Conservation (phyloP, 441 rosid genomes). For the Arabidopsis lyrata region DNA sequence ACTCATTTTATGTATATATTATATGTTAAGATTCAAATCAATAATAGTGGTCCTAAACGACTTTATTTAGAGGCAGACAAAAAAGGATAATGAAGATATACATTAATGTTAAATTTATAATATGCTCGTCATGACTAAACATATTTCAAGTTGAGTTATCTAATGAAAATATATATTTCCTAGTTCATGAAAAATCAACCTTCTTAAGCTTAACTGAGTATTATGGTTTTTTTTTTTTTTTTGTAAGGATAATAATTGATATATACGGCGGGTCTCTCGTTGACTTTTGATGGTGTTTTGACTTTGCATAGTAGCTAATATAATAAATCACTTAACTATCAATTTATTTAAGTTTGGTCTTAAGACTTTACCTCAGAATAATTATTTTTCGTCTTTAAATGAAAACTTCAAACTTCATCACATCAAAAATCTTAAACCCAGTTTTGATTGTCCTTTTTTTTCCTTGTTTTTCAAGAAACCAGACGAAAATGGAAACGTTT, state of each 20-base stretch:
- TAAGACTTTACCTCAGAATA: not conserved
- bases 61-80: not conserved
- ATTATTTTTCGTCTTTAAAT: not conserved
- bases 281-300: conserved; percentile 6
- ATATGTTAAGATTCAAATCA: not conserved
- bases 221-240: too few relatives aligned
- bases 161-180: not conserved
- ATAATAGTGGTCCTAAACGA: not conserved
- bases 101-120: not conserved
- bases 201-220: not conserved
- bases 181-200: not conserved
- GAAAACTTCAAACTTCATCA: not conserved
- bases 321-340: conserved; percentile 7
- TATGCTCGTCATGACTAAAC: conserved; percentile 3
- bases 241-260: conserved; percentile 18
- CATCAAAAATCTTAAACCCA: not conserved
- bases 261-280: conserved; percentile 22
- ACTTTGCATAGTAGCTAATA: conserved; percentile 29
- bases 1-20: not conserved
- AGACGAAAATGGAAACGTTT: conserved; percentile 13
- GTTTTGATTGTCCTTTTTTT: not conserved
- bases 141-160: conserved; percentile 31
- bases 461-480: not conserved
- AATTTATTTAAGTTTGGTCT: conserved; percentile 17
- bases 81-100: not conserved